Evolutionary conservation across 2,329 filamentous ascomycete genomes (phyloP).

Genomic region (Botrytis hyacinthi): DNA sequence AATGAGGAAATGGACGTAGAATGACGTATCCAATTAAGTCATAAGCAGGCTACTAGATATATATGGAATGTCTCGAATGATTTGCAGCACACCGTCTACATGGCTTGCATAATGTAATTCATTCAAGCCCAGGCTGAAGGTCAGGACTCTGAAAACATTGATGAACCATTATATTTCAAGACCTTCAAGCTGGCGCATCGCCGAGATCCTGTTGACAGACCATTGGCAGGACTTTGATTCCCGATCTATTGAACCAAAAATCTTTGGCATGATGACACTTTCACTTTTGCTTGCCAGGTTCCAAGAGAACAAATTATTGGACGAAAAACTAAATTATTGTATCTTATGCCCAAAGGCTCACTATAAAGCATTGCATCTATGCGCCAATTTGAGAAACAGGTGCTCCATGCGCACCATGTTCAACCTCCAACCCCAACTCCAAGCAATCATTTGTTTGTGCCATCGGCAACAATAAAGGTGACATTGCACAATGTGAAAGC

Average conservation of each 20-base stretch:
- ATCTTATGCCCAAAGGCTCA: neutral
- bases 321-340: neutral
- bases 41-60: neutral
- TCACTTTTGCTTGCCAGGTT: neutral
- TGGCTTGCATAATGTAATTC: neutral
- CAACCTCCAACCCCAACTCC: too few species aligned
- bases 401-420: too few species aligned
- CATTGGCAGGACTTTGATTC: neutral
- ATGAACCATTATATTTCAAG: neutral
- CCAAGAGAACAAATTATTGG: neutral
- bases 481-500: neutral
- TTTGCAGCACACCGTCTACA: neutral
- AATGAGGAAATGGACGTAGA: neutral
- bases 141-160: neutral
- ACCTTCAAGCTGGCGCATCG: neutral
- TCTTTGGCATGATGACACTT: neutral
- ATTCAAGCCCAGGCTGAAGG: neutral
- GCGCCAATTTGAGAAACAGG: too few species aligned
- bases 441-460: too few species aligned
- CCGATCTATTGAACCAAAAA: neutral
- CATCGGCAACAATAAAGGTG: neutral
- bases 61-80: neutral
- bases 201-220: neutral
- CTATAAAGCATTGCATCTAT: neutral
- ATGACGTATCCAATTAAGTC: neutral